A percentile compares a stretch with the other conserved stretches of the same genome.
Conservation (phyloP, 495 filamentous ascomycete genomes). For the Hypomontagnella monticulosa region DNA sequence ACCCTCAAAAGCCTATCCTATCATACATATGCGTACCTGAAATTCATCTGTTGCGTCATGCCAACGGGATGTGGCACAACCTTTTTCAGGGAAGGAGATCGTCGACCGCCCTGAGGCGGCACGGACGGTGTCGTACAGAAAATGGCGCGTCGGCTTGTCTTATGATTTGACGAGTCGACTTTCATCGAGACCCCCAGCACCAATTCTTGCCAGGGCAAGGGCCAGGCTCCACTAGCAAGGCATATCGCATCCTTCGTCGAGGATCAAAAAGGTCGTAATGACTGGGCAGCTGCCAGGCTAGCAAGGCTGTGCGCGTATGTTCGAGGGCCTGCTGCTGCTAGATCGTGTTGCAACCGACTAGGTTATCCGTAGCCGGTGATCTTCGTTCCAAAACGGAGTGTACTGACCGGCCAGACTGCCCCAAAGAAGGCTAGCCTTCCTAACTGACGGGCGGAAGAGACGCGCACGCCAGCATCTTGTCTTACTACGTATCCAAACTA, state of each 20-base stretch:
- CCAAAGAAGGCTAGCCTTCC: slow-evolving; percentile 48
- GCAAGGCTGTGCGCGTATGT: slow-evolving; percentile 25
- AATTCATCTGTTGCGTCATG: slow-evolving; percentile 41
- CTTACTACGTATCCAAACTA: slow-evolving; percentile 20
- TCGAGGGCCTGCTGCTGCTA: slow-evolving; percentile 29
- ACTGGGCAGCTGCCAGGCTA: slow-evolving; percentile 37
- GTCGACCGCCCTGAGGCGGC: slow-evolving; percentile 40
- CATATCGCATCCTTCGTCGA: slow-evolving; percentile 43
- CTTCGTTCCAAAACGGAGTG: slow-evolving; percentile 49
- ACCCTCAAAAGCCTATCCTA: slow-evolving; percentile 18
- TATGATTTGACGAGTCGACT: slow-evolving; percentile 43
- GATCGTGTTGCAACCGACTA: slow-evolving; percentile 48
- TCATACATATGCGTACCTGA: slow-evolving; percentile 37
- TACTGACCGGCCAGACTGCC: slow-evolving; percentile 50
- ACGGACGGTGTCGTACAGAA: slow-evolving; percentile 51
- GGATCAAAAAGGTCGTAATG: slow-evolving; percentile 36
- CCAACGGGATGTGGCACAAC: slow-evolving; percentile 38
- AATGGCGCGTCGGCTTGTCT: slow-evolving; percentile 48
- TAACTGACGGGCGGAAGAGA: slow-evolving; percentile 37
- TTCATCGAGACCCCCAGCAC: slow-evolving; percentile 30
- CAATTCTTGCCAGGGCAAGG: slow-evolving; percentile 15
- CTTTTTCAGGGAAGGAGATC: slow-evolving; percentile 41
- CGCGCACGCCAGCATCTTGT: slow-evolving; percentile 32
- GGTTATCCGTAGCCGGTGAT: slow-evolving; percentile 49
- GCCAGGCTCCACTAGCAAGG: slow-evolving; percentile 31